Conservation (phyloP, 306 rosid genomes). For the Benincasa hispida region DNA sequence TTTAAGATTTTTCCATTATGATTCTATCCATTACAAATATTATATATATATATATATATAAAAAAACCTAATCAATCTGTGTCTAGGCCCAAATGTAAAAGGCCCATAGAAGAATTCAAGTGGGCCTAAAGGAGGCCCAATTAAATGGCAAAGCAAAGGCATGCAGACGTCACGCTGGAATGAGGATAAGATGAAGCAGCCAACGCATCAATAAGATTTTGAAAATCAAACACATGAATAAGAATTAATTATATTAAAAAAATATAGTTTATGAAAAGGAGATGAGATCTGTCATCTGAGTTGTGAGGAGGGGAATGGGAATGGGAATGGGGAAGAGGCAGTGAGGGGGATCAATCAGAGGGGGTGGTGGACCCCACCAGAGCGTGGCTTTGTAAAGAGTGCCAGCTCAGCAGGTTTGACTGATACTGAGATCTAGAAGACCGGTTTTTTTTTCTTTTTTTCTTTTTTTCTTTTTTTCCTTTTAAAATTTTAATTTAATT, state of each 20-base stretch:
- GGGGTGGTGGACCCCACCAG: background rate
- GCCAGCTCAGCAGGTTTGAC: conserved; percentile 11
- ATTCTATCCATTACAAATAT: no score
- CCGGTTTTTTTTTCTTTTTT: background rate
- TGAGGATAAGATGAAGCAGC: background rate
- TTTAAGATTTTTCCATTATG: no score
- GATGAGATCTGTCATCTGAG: conserved; percentile 1
- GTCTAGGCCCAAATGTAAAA: no score
- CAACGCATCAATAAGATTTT: background rate
- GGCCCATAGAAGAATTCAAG: background rate
- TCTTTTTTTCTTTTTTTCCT: no score
- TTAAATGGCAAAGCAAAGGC: background rate
- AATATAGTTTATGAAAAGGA: background rate
- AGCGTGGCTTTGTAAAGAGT: conserved; percentile 9
- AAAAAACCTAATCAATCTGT: no score
- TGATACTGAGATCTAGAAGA: background rate
- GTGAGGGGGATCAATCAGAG: background rate
- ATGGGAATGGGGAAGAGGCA: background rate
- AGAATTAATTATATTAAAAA: background rate
- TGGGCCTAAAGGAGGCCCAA: background rate
- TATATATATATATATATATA: no score
- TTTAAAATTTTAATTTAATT: no score
- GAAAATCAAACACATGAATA: background rate
- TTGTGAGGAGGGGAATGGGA: background rate
- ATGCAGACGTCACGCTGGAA: no score